Evolutionary conservation across 129 eudicot species (phyloP).

Genomic region (Ambrosia artemisiifolia): DNA sequence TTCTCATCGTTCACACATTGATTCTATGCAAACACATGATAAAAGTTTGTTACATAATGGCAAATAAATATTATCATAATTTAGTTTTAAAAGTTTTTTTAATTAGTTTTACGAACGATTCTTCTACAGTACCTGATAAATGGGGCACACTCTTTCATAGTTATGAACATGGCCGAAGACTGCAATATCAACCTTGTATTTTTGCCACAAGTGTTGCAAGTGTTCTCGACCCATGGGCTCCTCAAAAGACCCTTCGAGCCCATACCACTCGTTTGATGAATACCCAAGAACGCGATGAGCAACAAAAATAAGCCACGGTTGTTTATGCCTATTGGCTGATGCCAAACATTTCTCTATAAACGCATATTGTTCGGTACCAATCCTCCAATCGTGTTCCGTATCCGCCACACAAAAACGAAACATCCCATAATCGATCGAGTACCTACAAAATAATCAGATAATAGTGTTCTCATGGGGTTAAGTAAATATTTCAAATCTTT

Average conservation of each 20-base stretch:
- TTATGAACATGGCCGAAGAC: constrained; percentile 83
- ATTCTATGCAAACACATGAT: constrained; percentile 31
- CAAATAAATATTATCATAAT: too few relatives aligned
- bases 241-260: constrained; percentile 65
- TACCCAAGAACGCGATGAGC: constrained; percentile 88
- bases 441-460: constrained; percentile 39
- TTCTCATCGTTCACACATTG: constrained; percentile 58
- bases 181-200: constrained; percentile 77
- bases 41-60: neutral
- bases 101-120: too few relatives aligned
- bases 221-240: constrained; percentile 92
- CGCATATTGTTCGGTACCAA: constrained; percentile 71
- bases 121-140: constrained; percentile 56
- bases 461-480: neutral
- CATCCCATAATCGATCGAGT: constrained; percentile 82
- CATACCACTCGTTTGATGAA: constrained; percentile 58
- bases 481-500: too few relatives aligned
- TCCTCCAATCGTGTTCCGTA: constrained; percentile 92
- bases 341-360: constrained; percentile 77
- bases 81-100: too few relatives aligned
- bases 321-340: constrained; percentile 70
- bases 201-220: constrained; percentile 85
- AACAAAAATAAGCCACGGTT: constrained; percentile 79
- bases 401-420: constrained; percentile 91
- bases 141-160: constrained; percentile 79